Conservation (phyloP, 495 filamentous ascomycete species). For the Penicillium egyptiacum region DNA sequence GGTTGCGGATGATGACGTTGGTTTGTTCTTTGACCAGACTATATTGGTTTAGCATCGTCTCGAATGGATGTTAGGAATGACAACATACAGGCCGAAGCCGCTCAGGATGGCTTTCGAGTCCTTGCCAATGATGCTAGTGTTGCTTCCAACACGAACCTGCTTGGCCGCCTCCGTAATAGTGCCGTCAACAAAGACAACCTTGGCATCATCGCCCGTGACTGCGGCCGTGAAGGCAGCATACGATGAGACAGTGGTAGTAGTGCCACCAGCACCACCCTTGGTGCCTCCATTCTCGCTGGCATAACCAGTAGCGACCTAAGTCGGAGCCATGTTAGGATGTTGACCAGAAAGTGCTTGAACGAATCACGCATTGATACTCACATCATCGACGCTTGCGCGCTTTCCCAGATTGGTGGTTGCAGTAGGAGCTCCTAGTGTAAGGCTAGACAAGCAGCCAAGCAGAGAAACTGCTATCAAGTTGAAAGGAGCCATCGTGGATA, state of each 20-base stretch:
- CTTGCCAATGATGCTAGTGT: slow-evolving; percentile 56
- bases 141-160: slow-evolving; percentile 48
- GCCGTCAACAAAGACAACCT: slow-evolving; percentile 51
- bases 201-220: slow-evolving; percentile 42
- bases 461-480: slow-evolving; percentile 29
- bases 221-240: slow-evolving; percentile 54
- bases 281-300: slow-evolving; percentile 53
- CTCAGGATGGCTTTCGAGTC: slow-evolving; percentile 29
- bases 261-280: slow-evolving; percentile 60
- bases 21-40: slow-evolving; percentile 49
- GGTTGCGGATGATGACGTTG: slow-evolving; percentile 65
- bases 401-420: slow-evolving; percentile 26
- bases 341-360: not conserved
- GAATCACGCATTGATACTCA: slow-evolving; percentile 10
- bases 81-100: slow-evolving; percentile 35
- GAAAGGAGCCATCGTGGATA: slow-evolving; percentile 27
- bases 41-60: not conserved
- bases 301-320: slow-evolving; percentile 36
- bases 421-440: slow-evolving; percentile 34
- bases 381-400: slow-evolving; percentile 33
- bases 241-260: slow-evolving; percentile 57
- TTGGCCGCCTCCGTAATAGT: slow-evolving; percentile 45
- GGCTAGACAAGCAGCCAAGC: slow-evolving; percentile 30
- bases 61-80: not conserved
- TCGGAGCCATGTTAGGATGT: not conserved